Evolutionary conservation across 176 grass and related monocot genomes (phyloP).

Genomic region (Musa beccarii): DNA sequence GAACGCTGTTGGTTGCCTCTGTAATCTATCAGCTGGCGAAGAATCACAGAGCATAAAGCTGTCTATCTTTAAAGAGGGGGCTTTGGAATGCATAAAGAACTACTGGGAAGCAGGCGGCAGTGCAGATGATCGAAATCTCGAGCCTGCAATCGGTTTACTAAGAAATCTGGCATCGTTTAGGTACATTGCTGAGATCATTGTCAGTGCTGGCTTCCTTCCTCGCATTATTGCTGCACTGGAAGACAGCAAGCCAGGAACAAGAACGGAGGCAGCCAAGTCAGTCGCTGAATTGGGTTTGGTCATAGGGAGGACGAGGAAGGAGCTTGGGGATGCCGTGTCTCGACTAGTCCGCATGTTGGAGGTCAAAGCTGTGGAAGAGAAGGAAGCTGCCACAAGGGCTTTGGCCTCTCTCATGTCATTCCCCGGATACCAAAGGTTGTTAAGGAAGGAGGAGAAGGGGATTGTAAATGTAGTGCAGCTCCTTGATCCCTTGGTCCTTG

Average conservation of each 20-base stretch:
- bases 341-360: constrained; percentile 65
- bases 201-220: constrained; percentile 28
- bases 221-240: constrained; percentile 39
- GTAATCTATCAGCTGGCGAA: constrained; percentile 51
- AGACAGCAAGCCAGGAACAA: constrained; percentile 26
- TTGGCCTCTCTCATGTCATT: constrained; percentile 37
- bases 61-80: constrained; percentile 63
- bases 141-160: constrained; percentile 57
- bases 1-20: constrained; percentile 56
- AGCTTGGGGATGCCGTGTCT: constrained; percentile 34
- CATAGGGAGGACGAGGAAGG: constrained; percentile 31
- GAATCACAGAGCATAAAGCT: constrained; percentile 53
- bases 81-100: constrained; percentile 54
- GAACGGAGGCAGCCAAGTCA: constrained; percentile 47
- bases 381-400: constrained; percentile 44
- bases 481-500: constrained; percentile 36
- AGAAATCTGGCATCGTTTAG: constrained; percentile 59
- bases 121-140: constrained; percentile 34
- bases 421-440: constrained; percentile 36
- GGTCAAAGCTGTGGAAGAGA: constrained; percentile 34
- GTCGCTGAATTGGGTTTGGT: constrained; percentile 40
- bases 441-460: constrained; percentile 58
- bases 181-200: constrained; percentile 65
- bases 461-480: constrained; percentile 63
- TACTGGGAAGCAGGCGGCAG: constrained; percentile 38